Evolutionary conservation across 352 stramenopile genomes (phyloP), one percentile per base, ranked within the genome.

Genomic region (Peronospora farinosa): DNA sequence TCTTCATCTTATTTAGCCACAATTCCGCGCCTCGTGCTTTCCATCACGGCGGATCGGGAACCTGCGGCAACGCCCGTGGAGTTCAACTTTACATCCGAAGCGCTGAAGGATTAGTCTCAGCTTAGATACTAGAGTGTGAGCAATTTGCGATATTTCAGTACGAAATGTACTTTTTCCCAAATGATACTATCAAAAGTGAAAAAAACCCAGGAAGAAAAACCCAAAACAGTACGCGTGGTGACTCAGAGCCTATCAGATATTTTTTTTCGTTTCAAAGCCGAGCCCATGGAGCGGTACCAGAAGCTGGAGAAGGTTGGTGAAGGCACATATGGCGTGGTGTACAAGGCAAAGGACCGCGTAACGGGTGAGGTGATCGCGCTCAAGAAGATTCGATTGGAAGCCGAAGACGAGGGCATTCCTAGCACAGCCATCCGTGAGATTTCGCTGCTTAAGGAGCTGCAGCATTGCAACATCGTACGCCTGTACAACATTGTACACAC

Each of bases 401-500:
- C 96, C 36, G 87, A 96, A 47, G 96, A 98, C 63, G 93, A 98
- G 48, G 97, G 97, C 47, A 98, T 99, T 59, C 96, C 97, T 28
- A 95, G 97, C 54, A 98, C 96, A 21, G 96, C 97, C 27, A 95
- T 99, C 53, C 88, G 97, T 53, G 97, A 99, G 76, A 99, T 99
- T 62, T 97, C 93, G 60, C 80, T 99, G 39, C 78, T 99, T 16
- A 92, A 99, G 51, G 89, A 97, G 57, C 76, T 99, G 21, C 85
- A 96, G 59, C 97, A 99, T 69, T 82, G 91, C 57, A 98, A 98
- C 70, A 98, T 99, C 59, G 89, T 99, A 40, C 81, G 80, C 39
- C 79, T 99, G 30, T 99, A 98, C 79, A 98, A 99, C 73, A 97
- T 99, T 11, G 96, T 99, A 50, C 97, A 99, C 79, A 98, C 95